Percentiles rank a stretch among this genome's conserved stretches.
Evolutionary conservation across 495 filamentous ascomycete species (phyloP).

Genomic region (Aspergillus funiculosus): DNA sequence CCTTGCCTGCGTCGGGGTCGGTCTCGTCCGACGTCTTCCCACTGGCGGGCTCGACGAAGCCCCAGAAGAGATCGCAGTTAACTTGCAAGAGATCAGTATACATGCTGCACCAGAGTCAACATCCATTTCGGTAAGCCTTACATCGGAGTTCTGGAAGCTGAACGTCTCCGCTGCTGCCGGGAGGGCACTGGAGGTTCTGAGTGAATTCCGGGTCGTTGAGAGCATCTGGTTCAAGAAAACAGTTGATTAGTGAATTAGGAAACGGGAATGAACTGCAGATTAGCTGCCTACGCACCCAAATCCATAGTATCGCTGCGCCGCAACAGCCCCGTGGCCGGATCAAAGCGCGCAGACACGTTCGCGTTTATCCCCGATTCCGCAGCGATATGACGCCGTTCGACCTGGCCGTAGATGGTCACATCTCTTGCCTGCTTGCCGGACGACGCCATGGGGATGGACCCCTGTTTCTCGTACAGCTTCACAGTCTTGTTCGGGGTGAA

Average conservation of each 20-base stretch:
- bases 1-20: background rate
- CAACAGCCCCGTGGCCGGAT: too few species aligned
- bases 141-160: constrained; percentile 11
- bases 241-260: background rate
- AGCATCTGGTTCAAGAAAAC: background rate
- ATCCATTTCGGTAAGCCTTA: too few species aligned
- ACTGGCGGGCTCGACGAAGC: background rate
- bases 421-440: background rate
- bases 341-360: too few species aligned
- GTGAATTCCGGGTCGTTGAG: constrained; percentile 1
- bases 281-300: too few species aligned
- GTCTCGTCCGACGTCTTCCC: background rate
- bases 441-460: constrained; percentile 1
- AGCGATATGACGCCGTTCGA: too few species aligned
- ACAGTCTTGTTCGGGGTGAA: constrained; percentile 7
- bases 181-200: background rate
- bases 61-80: background rate
- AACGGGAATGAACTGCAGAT: too few species aligned
- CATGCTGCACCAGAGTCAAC: too few species aligned
- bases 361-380: too few species aligned
- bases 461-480: constrained; percentile 7
- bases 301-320: too few species aligned
- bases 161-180: constrained; percentile 2
- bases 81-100: too few species aligned
- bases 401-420: too few species aligned